Conservation (phyloP, 306 rosid species). For the Sophora flavescens region DNA sequence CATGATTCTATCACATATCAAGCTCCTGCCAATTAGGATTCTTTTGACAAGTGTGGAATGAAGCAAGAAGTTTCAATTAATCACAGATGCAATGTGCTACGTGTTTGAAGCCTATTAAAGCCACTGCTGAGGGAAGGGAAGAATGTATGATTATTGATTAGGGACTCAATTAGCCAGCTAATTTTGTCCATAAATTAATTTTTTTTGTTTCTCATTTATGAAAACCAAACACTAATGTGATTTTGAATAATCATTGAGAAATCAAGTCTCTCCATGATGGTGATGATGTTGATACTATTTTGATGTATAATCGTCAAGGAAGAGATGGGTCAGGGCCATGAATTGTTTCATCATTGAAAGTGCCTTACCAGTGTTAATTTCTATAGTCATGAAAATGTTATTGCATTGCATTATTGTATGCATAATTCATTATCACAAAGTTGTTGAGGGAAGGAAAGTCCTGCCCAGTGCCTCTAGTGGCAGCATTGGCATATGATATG, state of each 20-base stretch:
- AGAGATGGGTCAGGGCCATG: conserved; percentile 36
- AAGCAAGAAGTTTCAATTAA: conserved; percentile 30
- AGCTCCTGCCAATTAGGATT: conserved; percentile 39
- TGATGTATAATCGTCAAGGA: conserved; percentile 34
- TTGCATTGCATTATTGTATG: conserved; percentile 40
- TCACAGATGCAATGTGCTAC: conserved; percentile 18
- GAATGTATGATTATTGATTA: conserved; percentile 28
- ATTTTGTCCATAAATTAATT: conserved; percentile 10
- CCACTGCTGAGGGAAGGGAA: neutral
- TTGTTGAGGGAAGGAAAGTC: neutral
- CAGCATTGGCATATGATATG: conserved; percentile 3
- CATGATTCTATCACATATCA: conserved; percentile 46
- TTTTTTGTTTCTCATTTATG: conserved; percentile 27
- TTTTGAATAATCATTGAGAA: conserved; percentile 54
- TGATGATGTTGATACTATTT: conserved; percentile 32
- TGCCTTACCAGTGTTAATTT: conserved; percentile 22
- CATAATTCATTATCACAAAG: conserved; percentile 7
- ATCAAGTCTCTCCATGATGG: conserved; percentile 47
- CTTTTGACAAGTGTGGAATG: conserved; percentile 34
- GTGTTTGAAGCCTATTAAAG: conserved; percentile 21
- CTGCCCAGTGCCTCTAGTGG: neutral
- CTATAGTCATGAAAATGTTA: conserved; percentile 27
- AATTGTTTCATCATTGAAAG: conserved; percentile 43
- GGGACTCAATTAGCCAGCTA: conserved; percentile 46
- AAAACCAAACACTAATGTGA: conserved; percentile 16